Evolutionary conservation across 1,284 basidiomycete genomes (phyloP).

Genomic region (Cryptococcus depauperatus): DNA sequence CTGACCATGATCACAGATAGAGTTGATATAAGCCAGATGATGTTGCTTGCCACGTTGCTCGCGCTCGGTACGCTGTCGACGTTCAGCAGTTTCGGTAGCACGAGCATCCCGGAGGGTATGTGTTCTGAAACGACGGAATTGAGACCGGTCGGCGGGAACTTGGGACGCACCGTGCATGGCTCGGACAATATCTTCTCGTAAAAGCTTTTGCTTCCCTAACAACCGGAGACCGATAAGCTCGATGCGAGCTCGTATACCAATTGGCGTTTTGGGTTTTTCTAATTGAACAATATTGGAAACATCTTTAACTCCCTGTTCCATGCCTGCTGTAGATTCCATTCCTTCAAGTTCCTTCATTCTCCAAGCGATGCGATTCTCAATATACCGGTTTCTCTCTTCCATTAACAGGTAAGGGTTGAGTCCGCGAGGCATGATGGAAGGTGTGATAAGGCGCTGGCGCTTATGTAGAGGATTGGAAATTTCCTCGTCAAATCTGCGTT

Average conservation of each 20-base stretch:
- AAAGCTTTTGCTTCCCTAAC: slow-evolving; percentile 76
- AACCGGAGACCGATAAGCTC: slow-evolving; percentile 90
- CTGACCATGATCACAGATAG: slow-evolving; percentile 79
- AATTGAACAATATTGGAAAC: slow-evolving; percentile 45
- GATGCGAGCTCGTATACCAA: slow-evolving; percentile 69
- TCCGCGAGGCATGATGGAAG: slow-evolving; percentile 84
- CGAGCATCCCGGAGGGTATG: slow-evolving; percentile 84
- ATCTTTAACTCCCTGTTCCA: slow-evolving; percentile 55
- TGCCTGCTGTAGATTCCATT: slow-evolving; percentile 72
- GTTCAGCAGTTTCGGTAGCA: slow-evolving; percentile 80
- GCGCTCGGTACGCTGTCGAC: slow-evolving; percentile 83
- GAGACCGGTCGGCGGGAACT: slow-evolving; percentile 80
- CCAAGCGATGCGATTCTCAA: slow-evolving; percentile 83
- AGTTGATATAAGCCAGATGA: slow-evolving; percentile 84
- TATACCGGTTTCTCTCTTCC: slow-evolving; percentile 82
- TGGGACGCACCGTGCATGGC: slow-evolving; percentile 84
- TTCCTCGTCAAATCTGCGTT: slow-evolving; percentile 53
- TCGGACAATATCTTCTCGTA: slow-evolving; percentile 79
- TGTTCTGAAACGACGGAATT: slow-evolving; percentile 82
- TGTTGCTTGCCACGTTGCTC: slow-evolving; percentile 93
- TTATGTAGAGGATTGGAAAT: slow-evolving; percentile 39
- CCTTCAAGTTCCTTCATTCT: slow-evolving; percentile 81
- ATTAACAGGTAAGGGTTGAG: slow-evolving; percentile 86
- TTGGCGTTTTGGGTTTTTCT: slow-evolving; percentile 19
- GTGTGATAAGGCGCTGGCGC: slow-evolving; percentile 68